Conservation (phyloP, 176 grass and related monocot genomes). For the Themeda triandra region DNA sequence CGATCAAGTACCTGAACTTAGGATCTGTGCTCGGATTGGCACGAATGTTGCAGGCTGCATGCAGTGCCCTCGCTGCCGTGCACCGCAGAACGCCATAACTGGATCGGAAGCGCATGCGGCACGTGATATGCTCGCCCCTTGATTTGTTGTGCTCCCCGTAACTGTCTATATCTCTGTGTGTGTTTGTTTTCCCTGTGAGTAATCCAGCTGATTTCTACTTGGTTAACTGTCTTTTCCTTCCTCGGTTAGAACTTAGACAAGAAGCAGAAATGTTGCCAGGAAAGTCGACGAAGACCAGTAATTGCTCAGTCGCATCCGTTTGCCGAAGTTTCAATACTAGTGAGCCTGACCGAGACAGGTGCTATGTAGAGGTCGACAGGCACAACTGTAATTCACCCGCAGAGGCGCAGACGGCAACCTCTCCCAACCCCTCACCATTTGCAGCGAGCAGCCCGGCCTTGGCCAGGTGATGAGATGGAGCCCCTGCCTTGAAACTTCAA, state of each 20-base stretch:
- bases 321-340: not conserved
- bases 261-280: not conserved
- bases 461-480: not conserved
- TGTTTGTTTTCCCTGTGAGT: not conserved
- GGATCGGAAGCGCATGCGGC: not conserved
- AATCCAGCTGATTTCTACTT: not conserved
- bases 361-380: conserved; percentile 8
- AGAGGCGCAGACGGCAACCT: conserved; percentile 20
- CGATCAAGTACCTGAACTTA: not conserved
- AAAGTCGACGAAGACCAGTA: not conserved
- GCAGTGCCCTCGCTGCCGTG: not conserved
- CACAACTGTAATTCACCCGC: conserved; percentile 33
- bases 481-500: not conserved
- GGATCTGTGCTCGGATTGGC: conserved; percentile 11
- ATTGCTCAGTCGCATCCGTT: not conserved
- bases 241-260: not conserved
- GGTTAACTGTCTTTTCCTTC: not conserved
- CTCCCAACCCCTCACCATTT: conserved; percentile 15
- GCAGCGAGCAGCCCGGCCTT: not conserved
- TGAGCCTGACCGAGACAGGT: not conserved
- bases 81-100: not conserved
- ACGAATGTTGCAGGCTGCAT: conserved; percentile 3
- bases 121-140: not conserved
- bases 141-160: not conserved
- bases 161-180: not conserved